Evolutionary conservation across 1,284 basidiomycete species (phyloP).

Genomic region (Cerrena zonata): DNA sequence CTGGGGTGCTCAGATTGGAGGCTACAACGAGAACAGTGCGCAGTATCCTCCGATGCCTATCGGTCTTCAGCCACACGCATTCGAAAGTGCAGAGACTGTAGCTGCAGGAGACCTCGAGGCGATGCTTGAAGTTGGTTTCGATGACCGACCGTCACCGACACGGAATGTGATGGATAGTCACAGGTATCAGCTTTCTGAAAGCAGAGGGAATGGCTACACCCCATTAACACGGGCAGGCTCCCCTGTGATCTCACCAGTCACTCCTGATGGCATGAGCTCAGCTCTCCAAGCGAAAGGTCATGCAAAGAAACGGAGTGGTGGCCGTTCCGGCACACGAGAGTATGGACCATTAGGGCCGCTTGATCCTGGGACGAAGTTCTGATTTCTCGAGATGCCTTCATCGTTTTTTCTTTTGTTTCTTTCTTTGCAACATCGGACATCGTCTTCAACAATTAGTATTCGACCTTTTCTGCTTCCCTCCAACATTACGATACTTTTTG

Average conservation of each 20-base stretch:
- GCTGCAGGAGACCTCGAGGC: slow-evolving; percentile 77
- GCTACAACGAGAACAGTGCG: slow-evolving; percentile 79
- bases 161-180: slow-evolving; percentile 31
- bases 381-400: slow-evolving; percentile 7
- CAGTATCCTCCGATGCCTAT: slow-evolving; percentile 79
- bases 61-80: slow-evolving; percentile 48
- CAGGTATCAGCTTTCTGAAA: slow-evolving; percentile 61
- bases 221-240: slow-evolving; percentile 48
- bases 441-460: slow-evolving; percentile 9
- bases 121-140: slow-evolving; percentile 85
- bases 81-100: slow-evolving; percentile 57
- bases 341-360: slow-evolving; percentile 77
- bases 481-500: background rate
- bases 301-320: slow-evolving; percentile 39
- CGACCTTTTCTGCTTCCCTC: background rate
- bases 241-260: slow-evolving; percentile 47
- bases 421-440: slow-evolving; percentile 2
- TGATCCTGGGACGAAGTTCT: slow-evolving; percentile 49
- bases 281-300: slow-evolving; percentile 37
- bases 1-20: slow-evolving; percentile 83
- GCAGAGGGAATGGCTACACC: slow-evolving; percentile 44
- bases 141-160: slow-evolving; percentile 47
- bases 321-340: slow-evolving; percentile 38
- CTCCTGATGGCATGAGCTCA: slow-evolving; percentile 34
- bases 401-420: slow-evolving; percentile 1